A percentile compares a stretch with the other conserved stretches of the same genome.
phyloP scores from a whole-genome alignment of 345 rosid genomes.

The Eutrema japonicum region DNA sequence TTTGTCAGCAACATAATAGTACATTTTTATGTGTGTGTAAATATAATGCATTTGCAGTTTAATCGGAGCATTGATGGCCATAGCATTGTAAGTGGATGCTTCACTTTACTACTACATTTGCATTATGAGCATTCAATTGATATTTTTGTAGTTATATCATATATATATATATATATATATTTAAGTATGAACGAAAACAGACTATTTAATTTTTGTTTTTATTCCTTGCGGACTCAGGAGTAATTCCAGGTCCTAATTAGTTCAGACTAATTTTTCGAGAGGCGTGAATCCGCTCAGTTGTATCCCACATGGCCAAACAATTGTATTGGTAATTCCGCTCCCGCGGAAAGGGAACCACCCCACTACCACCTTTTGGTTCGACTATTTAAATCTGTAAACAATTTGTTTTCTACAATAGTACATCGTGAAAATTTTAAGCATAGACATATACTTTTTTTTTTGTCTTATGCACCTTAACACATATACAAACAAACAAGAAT shows the following conservation, averaged over 20 bases:
- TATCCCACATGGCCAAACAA: too few species aligned
- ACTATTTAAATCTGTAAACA: slow-evolving; percentile 9
- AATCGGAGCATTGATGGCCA: slow-evolving; percentile 11
- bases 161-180: background rate
- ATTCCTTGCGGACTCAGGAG: too few species aligned
- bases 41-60: slow-evolving; percentile 14
- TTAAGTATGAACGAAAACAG: background rate
- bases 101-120: slow-evolving; percentile 32
- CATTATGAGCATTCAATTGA: slow-evolving; percentile 28
- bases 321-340: too few species aligned
- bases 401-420: background rate
- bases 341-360: too few species aligned
- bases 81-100: slow-evolving; percentile 30
- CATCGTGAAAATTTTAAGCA: slow-evolving; percentile 6
- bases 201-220: background rate
- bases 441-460: background rate
- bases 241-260: too few species aligned
- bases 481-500: too few species aligned
- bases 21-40: background rate
- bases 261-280: too few species aligned
- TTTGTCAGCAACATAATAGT: slow-evolving; percentile 9
- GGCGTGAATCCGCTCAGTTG: too few species aligned
- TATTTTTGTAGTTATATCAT: slow-evolving; percentile 20
- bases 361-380: too few species aligned
- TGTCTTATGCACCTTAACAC: background rate